A percentile compares a stretch with the other conserved stretches of the same genome.
phyloP scores from a whole-genome alignment of 2,329 filamentous ascomycete species.

The Orbilia quercus region DNA sequence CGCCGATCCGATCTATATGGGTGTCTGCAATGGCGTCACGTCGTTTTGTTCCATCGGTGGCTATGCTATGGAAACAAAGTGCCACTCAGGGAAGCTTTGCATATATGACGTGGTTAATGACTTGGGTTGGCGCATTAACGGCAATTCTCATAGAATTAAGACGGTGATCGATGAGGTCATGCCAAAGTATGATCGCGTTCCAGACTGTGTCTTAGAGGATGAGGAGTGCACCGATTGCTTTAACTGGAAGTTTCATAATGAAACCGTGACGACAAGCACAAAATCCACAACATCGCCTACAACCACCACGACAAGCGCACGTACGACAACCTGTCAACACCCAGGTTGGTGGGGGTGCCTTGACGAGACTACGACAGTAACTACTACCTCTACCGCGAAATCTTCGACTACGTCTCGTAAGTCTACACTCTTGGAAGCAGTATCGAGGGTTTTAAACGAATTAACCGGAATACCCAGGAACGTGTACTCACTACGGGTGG shows the following conservation, averaged over 20 bases:
- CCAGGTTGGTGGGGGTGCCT: conserved; percentile 60
- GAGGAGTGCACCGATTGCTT: conserved; percentile 88
- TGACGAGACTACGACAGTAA: conserved; percentile 57
- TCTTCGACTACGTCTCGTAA: conserved; percentile 52
- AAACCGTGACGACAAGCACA: conserved; percentile 83
- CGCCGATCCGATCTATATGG: conserved; percentile 93
- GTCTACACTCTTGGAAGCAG: background rate
- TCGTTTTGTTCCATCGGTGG: conserved; percentile 90
- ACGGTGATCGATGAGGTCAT: conserved; percentile 89
- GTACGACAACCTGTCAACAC: conserved; percentile 58
- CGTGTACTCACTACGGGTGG: conserved; percentile 59
- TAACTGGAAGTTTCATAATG: conserved; percentile 94
- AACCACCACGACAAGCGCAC: conserved; percentile 61
- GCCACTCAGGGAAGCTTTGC: conserved; percentile 88
- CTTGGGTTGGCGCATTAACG: conserved; percentile 89
- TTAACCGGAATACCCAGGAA: conserved; percentile 15
- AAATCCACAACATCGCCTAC: conserved; percentile 72
- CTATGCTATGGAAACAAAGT: conserved; percentile 92
- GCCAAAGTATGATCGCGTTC: conserved; percentile 81
- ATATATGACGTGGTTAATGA: conserved; percentile 92
- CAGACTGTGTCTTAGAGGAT: conserved; percentile 78
- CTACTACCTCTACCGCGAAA: conserved; percentile 32
- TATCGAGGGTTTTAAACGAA: background rate
- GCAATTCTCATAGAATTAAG: conserved; percentile 90
- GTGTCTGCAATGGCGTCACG: conserved; percentile 88